These are phyloP conservation scores for Lodderomyces jiufengensis DNA, from an alignment of 1,139 yeast genomes.

Conservation along the genomic window DNA sequence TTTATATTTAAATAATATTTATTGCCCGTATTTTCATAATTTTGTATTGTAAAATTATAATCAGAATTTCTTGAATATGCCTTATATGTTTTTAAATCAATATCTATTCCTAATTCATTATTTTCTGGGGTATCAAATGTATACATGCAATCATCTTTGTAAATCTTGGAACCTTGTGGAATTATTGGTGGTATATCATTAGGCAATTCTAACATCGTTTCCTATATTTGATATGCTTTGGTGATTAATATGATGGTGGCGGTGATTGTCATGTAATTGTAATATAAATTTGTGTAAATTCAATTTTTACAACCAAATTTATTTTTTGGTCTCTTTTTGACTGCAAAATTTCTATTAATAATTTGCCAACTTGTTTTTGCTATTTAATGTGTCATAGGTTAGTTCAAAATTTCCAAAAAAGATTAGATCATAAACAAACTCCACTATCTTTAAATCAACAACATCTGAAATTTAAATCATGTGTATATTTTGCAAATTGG, in stretches of 20 bases:
- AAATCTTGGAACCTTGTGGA: constrained; percentile 36
- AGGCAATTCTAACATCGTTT: constrained; percentile 19
- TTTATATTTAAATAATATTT: constrained; percentile 53
- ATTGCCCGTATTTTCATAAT: constrained; percentile 50
- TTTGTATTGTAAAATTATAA: constrained; percentile 51
- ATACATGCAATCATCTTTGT: constrained; percentile 82
- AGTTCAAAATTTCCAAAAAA: constrained; percentile 11
- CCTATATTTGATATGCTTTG: constrained; percentile 2
- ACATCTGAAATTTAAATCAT: constrained; percentile 16
- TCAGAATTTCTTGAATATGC: constrained; percentile 56
- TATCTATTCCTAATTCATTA: constrained; percentile 58
- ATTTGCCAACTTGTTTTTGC: no score
- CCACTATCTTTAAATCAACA: neutral
- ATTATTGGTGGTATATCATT: constrained; percentile 18
- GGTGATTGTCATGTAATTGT: no score
- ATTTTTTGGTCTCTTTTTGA: no score
- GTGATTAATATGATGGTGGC: no score
- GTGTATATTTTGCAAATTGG: constrained; percentile 57
- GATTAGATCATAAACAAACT: constrained; percentile 4
- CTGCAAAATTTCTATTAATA: no score
- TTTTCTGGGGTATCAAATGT: constrained; percentile 74
- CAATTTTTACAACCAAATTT: no score
- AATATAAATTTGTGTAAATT: no score
- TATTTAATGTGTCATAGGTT: constrained; percentile 12
- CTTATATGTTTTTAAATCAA: constrained; percentile 64